Base-by-base conservation (phyloP, 179 eudicot genomes). In the Silene coronaria region DNA sequence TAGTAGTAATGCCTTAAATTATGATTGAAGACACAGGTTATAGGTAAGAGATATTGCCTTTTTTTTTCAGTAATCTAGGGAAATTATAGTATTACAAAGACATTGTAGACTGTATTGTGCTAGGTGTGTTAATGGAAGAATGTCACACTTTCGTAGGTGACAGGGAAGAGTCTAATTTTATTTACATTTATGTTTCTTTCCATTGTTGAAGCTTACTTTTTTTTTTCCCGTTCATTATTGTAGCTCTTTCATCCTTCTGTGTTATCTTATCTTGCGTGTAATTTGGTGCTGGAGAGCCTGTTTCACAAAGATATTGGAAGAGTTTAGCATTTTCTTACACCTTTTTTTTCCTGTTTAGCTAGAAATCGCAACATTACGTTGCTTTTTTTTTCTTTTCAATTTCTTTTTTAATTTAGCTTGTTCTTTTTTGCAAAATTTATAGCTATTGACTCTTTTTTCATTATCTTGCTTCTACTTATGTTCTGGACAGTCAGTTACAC, bases 401-500 rank as follows among this genome's bases (percentile, higher is more conserved):
- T n/a, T n/a, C n/a, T n/a, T n/a, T n/a, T n/a, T n/a, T n/a, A n/a
- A n/a, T 45, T 45, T 11, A 45, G 51, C 51, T 45, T 11, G 3
- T 45, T 45, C 51, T 45, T 45, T 45, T 45, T 45, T 45, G 11
- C 51, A 45, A 21, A 21, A 58, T 17, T 38, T 32, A 17, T 65
- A 66, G 32, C 23, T 45, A 46, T 19, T 65, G 13, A 3, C 32
- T 66, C 34, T 13, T 60, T 76, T 72, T 66, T 28, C 27, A 10
- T 38, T 21, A 51, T 60, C 17, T 21, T 70, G 28, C 58, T 45
- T 55, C 2, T 62, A 48, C 14, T 19, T 57, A 19, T 48, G 24
- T 64, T 36, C 77, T 69, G 69, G 26, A 76, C 79, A 91, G 99
- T 91, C 89, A 26, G 97, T 91, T 73, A 78, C 87, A 71, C 98